Percentiles rank a stretch among this genome's conserved stretches.
These are phyloP conservation scores for Leccinum fallax DNA, from an alignment of 1,284 basidiomycete species.

Conservation along the genomic window DNA sequence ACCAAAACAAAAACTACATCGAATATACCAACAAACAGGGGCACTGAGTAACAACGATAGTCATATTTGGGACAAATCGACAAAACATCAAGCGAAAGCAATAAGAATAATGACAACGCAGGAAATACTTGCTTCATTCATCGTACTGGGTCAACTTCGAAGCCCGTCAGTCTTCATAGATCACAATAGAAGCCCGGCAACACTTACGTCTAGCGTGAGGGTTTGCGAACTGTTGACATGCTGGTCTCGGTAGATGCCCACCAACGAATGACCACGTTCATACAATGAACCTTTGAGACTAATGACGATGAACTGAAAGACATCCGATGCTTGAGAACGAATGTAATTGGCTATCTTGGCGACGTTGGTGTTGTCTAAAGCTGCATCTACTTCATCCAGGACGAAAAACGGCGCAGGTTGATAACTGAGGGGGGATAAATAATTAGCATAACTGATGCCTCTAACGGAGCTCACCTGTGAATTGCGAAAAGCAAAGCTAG, in stretches of 20 bases:
- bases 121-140: constrained; percentile 25
- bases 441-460: neutral
- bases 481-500: constrained; percentile 95
- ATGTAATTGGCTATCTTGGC: constrained; percentile 93
- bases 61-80: neutral
- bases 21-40: neutral
- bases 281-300: constrained; percentile 91
- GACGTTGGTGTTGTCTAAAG: constrained; percentile 95
- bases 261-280: constrained; percentile 88
- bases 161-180: constrained; percentile 9
- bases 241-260: constrained; percentile 94
- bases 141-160: constrained; percentile 44
- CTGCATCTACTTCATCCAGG: constrained; percentile 97
- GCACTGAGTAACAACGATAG: neutral
- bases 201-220: constrained; percentile 86
- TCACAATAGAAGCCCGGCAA: neutral
- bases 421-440: constrained; percentile 56
- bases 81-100: constrained; percentile 18
- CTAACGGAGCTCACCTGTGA: constrained; percentile 63
- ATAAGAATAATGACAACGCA: constrained; percentile 28
- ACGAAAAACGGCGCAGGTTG: constrained; percentile 99
- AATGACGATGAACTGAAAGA: constrained; percentile 97
- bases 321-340: constrained; percentile 72
- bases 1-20: constrained; percentile 8
- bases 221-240: constrained; percentile 90